These are phyloP conservation scores for Bonia amplexicaulis DNA, from an alignment of 176 grass and related monocot genomes.

Conservation along the genomic window DNA sequence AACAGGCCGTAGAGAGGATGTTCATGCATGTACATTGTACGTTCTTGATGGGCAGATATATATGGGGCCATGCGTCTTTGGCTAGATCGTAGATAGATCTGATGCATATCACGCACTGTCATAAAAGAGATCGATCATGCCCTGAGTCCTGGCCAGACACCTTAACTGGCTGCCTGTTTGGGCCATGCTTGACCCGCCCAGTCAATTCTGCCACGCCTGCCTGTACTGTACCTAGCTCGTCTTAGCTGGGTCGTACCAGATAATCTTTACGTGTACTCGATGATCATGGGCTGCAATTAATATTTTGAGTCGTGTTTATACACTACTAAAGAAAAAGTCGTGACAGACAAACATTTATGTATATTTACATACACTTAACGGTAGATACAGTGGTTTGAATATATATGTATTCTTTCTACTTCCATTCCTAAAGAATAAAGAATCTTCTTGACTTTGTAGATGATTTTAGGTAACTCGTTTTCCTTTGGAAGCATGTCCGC, in stretches of 20 bases:
- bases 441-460: too few species aligned
- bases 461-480: too few species aligned
- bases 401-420: too few species aligned
- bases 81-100: not conserved
- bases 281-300: not conserved
- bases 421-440: too few species aligned
- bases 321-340: too few species aligned
- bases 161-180: not conserved
- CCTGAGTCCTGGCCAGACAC: not conserved
- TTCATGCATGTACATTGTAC: not conserved
- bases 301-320: not conserved
- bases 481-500: too few species aligned
- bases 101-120: not conserved
- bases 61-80: not conserved
- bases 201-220: not conserved
- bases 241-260: not conserved
- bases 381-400: too few species aligned
- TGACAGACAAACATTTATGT: too few species aligned
- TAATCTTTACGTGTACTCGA: not conserved
- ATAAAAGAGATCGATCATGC: not conserved
- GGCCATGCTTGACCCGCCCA: not conserved
- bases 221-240: not conserved
- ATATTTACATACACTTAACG: too few species aligned
- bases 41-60: not conserved
- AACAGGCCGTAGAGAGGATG: not conserved